These are phyloP conservation scores for Nakaseomyces bracarensis DNA, from an alignment of 1,139 yeast species.

Conservation along the genomic window DNA sequence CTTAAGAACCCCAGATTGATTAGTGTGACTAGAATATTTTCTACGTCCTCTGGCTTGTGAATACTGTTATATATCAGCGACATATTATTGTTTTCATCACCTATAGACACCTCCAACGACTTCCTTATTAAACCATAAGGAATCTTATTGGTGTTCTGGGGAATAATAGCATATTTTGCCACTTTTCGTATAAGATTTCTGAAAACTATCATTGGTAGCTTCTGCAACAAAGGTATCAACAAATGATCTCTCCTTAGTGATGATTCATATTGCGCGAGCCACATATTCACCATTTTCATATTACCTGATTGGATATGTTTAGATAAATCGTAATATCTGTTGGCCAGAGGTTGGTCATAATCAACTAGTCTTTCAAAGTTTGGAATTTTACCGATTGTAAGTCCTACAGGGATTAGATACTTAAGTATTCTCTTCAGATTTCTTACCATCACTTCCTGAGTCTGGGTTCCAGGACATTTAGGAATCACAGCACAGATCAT, in stretches of 20 bases:
- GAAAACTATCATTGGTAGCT: conserved; percentile 27
- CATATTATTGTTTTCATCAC: conserved; percentile 4
- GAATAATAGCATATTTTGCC: conserved; percentile 16
- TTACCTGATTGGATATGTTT: conserved; percentile 21
- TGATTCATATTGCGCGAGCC: conserved; percentile 24
- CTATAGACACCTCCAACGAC: conserved; percentile 21
- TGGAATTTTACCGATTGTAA: conserved; percentile 28
- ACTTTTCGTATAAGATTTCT: conserved; percentile 22
- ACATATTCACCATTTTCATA: conserved; percentile 20
- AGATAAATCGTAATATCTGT: conserved; percentile 16
- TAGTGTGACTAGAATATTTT: conserved; percentile 27
- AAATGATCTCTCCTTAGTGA: conserved; percentile 16
- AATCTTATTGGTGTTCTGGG: conserved; percentile 20
- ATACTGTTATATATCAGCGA: conserved; percentile 21
- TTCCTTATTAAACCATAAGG: conserved; percentile 21
- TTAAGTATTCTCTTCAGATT: conserved; percentile 22
- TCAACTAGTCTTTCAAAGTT: conserved; percentile 13
- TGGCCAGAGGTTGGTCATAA: conserved; percentile 16
- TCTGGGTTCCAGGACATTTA: conserved; percentile 1
- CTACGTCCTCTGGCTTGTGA: conserved; percentile 23
- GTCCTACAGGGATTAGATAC: conserved; percentile 26
- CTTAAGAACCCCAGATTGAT: conserved; percentile 27
- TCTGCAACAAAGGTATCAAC: conserved; percentile 24
- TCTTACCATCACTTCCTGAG: conserved; percentile 11
- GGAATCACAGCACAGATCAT: conserved; percentile 13